phyloP scores from a whole-genome alignment of 345 rosid species.

The Combretum micranthum region DNA sequence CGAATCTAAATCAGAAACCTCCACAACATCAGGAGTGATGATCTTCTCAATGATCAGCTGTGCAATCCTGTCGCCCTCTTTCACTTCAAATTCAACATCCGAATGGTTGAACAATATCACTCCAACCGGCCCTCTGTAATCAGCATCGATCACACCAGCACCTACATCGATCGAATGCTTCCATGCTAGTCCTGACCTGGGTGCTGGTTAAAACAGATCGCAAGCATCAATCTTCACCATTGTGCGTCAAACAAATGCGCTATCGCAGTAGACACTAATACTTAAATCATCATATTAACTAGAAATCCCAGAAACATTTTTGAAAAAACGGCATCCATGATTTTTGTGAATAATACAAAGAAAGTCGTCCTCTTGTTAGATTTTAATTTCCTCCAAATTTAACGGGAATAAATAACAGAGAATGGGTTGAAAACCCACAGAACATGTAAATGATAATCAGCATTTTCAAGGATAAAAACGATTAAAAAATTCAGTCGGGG shows the following conservation, averaged over 20 bases:
- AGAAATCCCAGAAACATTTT: no score
- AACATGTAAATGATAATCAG: no score
- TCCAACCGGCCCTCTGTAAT: conserved; percentile 74
- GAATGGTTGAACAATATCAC: conserved; percentile 68
- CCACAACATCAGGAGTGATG: conserved; percentile 50
- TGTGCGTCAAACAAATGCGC: neutral
- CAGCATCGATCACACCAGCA: conserved; percentile 74
- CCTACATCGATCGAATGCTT: conserved; percentile 80
- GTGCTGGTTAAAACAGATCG: conserved; percentile 20
- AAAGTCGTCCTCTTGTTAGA: no score
- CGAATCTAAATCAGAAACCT: conserved; percentile 62
- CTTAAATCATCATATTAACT: neutral
- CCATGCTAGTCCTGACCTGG: conserved; percentile 77
- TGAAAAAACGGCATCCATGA: no score
- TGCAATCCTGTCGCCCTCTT: conserved; percentile 56
- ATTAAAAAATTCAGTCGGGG: no score
- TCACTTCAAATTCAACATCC: conserved; percentile 55
- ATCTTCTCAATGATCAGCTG: conserved; percentile 77
- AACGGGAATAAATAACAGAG: no score
- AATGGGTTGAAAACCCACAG: no score
- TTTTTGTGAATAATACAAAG: no score
- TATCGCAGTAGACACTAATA: no score
- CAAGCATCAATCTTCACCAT: no score
- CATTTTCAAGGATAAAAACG: no score
- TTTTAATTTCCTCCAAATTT: no score